Evolutionary conservation across 192 early-diverging fungal species (phyloP).

Genomic region (Umbelopsis isabellina): DNA sequence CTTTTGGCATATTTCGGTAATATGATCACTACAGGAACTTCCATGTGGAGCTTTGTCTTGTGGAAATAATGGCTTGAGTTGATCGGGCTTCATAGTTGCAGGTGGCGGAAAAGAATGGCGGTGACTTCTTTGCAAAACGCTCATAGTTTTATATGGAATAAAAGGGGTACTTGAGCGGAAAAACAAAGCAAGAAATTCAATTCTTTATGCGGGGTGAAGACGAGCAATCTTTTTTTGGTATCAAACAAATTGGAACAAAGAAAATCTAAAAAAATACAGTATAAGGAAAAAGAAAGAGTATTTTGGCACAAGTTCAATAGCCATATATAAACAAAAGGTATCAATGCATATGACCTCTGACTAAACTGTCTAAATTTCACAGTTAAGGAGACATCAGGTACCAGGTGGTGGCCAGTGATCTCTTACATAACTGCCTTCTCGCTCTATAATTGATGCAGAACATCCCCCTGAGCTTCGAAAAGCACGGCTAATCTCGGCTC

Average conservation of each 20-base stretch:
- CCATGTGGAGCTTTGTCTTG: background rate
- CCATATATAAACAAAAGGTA: constrained; percentile 17
- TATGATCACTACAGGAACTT: background rate
- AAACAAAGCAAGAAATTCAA: background rate
- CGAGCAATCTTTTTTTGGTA: background rate
- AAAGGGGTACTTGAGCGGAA: background rate
- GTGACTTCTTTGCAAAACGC: background rate
- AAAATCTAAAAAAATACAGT: background rate
- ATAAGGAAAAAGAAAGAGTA: background rate
- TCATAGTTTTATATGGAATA: constrained; percentile 21
- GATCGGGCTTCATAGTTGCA: background rate
- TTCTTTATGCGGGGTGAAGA: background rate
- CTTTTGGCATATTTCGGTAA: background rate
- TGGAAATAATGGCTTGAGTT: background rate
- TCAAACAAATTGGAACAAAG: background rate
- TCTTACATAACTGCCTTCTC: no score
- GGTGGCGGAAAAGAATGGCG: constrained; percentile 20
- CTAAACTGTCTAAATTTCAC: background rate
- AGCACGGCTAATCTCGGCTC: no score
- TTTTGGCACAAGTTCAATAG: background rate
- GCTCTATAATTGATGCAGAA: no score
- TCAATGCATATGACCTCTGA: constrained; percentile 1
- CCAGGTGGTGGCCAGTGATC: no score
- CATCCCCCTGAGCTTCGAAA: no score
- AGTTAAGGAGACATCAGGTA: no score